A percentile compares a stretch with the other conserved stretches of the same genome.
phyloP scores from a whole-genome alignment of 495 filamentous ascomycete genomes.

The Thermothielavioides terrestris region DNA sequence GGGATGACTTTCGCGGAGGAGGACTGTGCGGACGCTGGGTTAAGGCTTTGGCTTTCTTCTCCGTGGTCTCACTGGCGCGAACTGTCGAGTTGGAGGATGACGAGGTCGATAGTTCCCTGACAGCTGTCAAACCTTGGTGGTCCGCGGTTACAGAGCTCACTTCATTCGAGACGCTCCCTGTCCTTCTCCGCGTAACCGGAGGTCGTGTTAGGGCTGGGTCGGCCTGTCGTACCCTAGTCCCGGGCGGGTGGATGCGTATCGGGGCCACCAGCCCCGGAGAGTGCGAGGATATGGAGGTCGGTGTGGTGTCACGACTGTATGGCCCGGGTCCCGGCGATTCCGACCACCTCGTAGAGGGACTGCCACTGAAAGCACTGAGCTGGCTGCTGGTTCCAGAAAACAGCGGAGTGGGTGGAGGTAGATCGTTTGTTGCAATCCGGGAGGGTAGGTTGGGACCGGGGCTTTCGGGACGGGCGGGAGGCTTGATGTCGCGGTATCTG shows the following conservation, averaged over 20 bases:
- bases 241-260: constrained; percentile 44
- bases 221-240: constrained; percentile 49
- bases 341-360: constrained; percentile 89
- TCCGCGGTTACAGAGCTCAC: constrained; percentile 39
- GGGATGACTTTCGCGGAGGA: constrained; percentile 55
- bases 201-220: constrained; percentile 55
- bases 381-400: constrained; percentile 48
- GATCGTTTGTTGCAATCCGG: constrained; percentile 47
- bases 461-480: constrained; percentile 19
- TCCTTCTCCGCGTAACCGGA: constrained; percentile 54
- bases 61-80: constrained; percentile 35
- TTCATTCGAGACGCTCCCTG: constrained; percentile 46
- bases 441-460: constrained; percentile 32
- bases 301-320: constrained; percentile 87
- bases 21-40: constrained; percentile 50
- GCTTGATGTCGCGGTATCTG: constrained; percentile 38
- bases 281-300: constrained; percentile 93
- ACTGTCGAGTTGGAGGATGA: constrained; percentile 53
- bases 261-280: constrained; percentile 67
- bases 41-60: constrained; percentile 36
- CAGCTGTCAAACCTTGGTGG: constrained; percentile 51
- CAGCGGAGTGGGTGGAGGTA: constrained; percentile 57
- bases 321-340: constrained; percentile 72
- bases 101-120: constrained; percentile 54
- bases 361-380: constrained; percentile 56